Conservation (phyloP, 768 basidiomycete genomes). For the Exsudoporus frostii region DNA sequence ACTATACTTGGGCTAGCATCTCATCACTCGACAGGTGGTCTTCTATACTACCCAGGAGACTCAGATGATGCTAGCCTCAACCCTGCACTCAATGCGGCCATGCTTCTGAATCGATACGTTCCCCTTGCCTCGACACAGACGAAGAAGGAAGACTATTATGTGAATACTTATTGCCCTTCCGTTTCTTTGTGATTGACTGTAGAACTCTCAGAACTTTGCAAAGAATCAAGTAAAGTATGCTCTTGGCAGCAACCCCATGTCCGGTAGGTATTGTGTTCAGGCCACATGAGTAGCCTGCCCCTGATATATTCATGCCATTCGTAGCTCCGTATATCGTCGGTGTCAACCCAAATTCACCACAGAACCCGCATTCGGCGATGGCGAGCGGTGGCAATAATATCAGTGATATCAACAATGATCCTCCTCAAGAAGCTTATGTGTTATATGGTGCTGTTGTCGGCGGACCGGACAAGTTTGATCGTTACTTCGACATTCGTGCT, state of each 20-base stretch:
- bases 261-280: slow-evolving; percentile 41
- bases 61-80: slow-evolving; percentile 79
- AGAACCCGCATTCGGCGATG: slow-evolving; percentile 87
- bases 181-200: slow-evolving; percentile 4
- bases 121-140: slow-evolving; percentile 61
- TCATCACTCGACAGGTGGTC: slow-evolving; percentile 51
- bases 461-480: slow-evolving; percentile 74
- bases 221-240: slow-evolving; percentile 76
- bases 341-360: slow-evolving; percentile 83
- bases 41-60: slow-evolving; percentile 80
- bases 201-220: slow-evolving; percentile 56
- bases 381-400: slow-evolving; percentile 81
- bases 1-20: neutral
- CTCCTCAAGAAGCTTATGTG: slow-evolving; percentile 67
- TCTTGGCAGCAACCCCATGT: slow-evolving; percentile 89
- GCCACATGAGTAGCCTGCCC: neutral
- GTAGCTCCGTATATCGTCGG: slow-evolving; percentile 72
- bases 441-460: slow-evolving; percentile 89
- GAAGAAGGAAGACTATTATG: slow-evolving; percentile 60
- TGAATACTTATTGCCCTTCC: slow-evolving; percentile 29
- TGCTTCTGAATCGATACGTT: slow-evolving; percentile 77
- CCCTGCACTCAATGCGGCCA: slow-evolving; percentile 83
- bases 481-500: slow-evolving; percentile 79
- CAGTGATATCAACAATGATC: slow-evolving; percentile 64
- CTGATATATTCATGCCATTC: neutral